Evolutionary conservation across 768 basidiomycete genomes (phyloP).

Genomic region (Rhodosporidiobolus odoratus): DNA sequence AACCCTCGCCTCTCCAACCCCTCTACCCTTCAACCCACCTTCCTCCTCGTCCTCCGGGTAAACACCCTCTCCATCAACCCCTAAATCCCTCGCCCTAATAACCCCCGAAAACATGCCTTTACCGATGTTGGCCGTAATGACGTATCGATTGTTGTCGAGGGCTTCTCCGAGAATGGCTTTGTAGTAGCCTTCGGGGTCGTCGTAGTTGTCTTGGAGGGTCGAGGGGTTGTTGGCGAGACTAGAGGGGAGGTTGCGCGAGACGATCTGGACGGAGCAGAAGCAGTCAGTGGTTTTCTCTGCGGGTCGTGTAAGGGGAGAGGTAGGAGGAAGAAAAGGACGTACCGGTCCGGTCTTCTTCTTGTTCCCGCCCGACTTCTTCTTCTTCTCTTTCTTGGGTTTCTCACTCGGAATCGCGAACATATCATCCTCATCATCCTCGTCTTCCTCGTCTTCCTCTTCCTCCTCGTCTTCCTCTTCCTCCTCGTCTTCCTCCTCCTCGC

Average conservation of each 20-base stretch:
- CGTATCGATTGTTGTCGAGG: conserved; percentile 83
- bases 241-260: conserved; percentile 53
- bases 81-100: conserved; percentile 65
- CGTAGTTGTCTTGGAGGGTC: conserved; percentile 68
- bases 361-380: conserved; percentile 13
- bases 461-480: conserved; percentile 49
- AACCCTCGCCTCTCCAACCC: conserved; percentile 52
- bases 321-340: conserved; percentile 9
- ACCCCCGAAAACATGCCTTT: conserved; percentile 99
- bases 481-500: conserved; percentile 49
- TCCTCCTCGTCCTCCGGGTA: conserved; percentile 91
- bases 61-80: conserved; percentile 53
- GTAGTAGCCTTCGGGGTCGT: conserved; percentile 94
- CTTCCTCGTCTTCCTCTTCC: conserved; percentile 51
- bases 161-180: conserved; percentile 88
- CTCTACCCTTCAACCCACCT: conserved; percentile 59
- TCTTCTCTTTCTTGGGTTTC: conserved; percentile 48
- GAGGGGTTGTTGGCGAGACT: conserved; percentile 18
- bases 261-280: conserved; percentile 58
- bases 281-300: conserved; percentile 8
- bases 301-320: neutral
- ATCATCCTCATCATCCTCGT: conserved; percentile 84
- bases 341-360: conserved; percentile 30
- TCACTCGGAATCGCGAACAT: conserved; percentile 74
- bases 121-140: conserved; percentile 89